These are phyloP conservation scores for Aspergillus novoparasiticus DNA, from an alignment of 2,329 filamentous ascomycete species.

Conservation along the genomic window DNA sequence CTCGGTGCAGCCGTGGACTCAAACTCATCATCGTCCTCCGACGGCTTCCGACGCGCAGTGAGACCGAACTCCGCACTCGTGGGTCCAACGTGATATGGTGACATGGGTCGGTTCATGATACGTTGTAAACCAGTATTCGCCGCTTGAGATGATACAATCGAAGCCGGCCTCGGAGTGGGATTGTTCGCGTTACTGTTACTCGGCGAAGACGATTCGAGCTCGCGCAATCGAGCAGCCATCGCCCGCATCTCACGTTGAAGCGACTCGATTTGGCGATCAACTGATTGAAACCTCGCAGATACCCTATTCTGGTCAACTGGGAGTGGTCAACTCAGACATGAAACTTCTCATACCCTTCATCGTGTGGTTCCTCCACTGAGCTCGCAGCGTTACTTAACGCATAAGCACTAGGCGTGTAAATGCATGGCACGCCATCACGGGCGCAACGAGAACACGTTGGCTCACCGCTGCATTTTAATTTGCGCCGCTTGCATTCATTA, in stretches of 20 bases:
- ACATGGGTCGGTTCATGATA: slow-evolving; percentile 35
- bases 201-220: slow-evolving; percentile 27
- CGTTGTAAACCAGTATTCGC: slow-evolving; percentile 25
- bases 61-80: slow-evolving; percentile 42
- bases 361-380: slow-evolving; percentile 11
- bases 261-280: slow-evolving; percentile 31
- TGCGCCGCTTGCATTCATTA: slow-evolving; percentile 74
- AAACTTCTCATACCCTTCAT: slow-evolving; percentile 22
- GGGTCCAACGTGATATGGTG: slow-evolving; percentile 37
- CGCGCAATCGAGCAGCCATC: slow-evolving; percentile 32
- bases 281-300: slow-evolving; percentile 21
- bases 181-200: slow-evolving; percentile 9
- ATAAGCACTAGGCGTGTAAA: slow-evolving; percentile 67
- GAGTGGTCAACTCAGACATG: not conserved
- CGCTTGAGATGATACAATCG: slow-evolving; percentile 16
- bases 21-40: slow-evolving; percentile 21
- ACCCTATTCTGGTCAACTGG: slow-evolving; percentile 16
- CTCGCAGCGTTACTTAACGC: not conserved
- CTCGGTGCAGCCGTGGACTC: slow-evolving; percentile 24
- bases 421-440: slow-evolving; percentile 62
- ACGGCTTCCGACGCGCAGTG: slow-evolving; percentile 14
- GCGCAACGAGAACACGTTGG: slow-evolving; percentile 67
- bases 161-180: slow-evolving; percentile 11
- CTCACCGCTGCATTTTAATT: slow-evolving; percentile 74
- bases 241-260: slow-evolving; percentile 34